Evolutionary conservation across 805 yeast species (phyloP), one percentile per base, ranked within the genome.

Genomic region (Wickerhamomyces chambardii): DNA sequence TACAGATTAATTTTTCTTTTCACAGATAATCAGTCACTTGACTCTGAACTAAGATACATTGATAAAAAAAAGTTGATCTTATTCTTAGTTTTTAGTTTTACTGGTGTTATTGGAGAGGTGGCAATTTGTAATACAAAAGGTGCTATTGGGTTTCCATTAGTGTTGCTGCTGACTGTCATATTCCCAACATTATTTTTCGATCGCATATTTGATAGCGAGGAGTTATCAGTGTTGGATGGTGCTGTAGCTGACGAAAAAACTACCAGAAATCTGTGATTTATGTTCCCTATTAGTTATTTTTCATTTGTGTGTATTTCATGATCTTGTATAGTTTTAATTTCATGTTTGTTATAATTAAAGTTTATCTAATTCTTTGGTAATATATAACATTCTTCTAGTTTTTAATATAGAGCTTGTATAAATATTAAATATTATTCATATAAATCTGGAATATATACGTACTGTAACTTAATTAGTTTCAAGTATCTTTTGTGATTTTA

Each of bases 111-210:
- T 2, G 82, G 75, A 0, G 97, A 94, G 52, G 81, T 86, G 44
- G 92, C 78, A 0, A 86, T 90, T 24, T 83, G 95, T 0, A 73
- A 79, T 51, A 85, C 96, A 0, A 75, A 68, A 40, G 97, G 92
- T 0, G 97, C 97, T 0, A 85, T 90, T 24, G 97, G 95, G 3
- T 90, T 92, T 51, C 97, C 98, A 0, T 81, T 86, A 3, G 84
- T 92, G 1, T 59, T 90, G 33, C 57, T 90, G 49, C 39, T 67
- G 3, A 69, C 78, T 35, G 89, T 84, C 38, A 68, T 81, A 17
- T 60, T 75, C 1, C 74, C 86, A 11, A 75, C 82, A 15, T 68
- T 75, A 50, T 46, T 69, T 6, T 77, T 94, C 61, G 84, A 83
- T 0, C 55, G 50, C 35, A 51, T 81, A 2, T 82, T 89, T 36